Evolutionary conservation across 2,329 filamentous ascomycete species (phyloP).

Genomic region (Xylariaceae sp.): DNA sequence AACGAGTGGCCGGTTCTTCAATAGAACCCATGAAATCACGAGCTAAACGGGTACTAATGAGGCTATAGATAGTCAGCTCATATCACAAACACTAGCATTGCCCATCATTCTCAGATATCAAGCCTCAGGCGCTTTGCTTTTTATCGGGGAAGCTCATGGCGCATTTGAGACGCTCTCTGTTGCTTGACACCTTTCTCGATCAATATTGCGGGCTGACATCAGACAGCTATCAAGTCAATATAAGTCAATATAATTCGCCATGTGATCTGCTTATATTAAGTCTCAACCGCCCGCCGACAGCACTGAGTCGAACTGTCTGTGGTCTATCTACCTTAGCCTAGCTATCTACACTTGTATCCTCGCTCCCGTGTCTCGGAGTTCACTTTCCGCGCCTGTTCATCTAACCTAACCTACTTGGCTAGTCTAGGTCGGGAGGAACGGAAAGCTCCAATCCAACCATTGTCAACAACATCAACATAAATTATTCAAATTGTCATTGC

Average conservation of each 20-base stretch:
- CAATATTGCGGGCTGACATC: not conserved
- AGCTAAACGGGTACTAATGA: not conserved
- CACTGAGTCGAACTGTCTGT: too few relatives aligned
- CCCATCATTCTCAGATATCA: not conserved
- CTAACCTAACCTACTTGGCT: not conserved
- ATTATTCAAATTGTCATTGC: not conserved
- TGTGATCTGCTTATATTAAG: not conserved
- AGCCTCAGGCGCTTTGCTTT: not conserved
- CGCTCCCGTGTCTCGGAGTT: too few relatives aligned
- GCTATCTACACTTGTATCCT: too few relatives aligned
- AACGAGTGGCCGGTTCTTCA: not conserved
- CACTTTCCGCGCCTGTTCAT: too few relatives aligned
- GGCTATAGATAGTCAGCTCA: not conserved
- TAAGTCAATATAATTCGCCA: not conserved
- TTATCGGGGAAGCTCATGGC: not conserved
- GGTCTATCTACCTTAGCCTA: too few relatives aligned
- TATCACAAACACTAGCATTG: not conserved
- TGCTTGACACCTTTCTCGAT: not conserved
- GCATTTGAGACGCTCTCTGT: not conserved
- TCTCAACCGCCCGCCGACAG: too few relatives aligned
- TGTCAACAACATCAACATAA: too few relatives aligned
- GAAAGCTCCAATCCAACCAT: not conserved
- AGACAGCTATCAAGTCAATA: not conserved
- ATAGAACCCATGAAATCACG: not conserved
- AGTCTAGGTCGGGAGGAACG: not conserved